A percentile compares a stretch with the other conserved stretches of the same genome.
Conservation (phyloP, 257 asterid genomes). For the Solanum bulbocastanum region DNA sequence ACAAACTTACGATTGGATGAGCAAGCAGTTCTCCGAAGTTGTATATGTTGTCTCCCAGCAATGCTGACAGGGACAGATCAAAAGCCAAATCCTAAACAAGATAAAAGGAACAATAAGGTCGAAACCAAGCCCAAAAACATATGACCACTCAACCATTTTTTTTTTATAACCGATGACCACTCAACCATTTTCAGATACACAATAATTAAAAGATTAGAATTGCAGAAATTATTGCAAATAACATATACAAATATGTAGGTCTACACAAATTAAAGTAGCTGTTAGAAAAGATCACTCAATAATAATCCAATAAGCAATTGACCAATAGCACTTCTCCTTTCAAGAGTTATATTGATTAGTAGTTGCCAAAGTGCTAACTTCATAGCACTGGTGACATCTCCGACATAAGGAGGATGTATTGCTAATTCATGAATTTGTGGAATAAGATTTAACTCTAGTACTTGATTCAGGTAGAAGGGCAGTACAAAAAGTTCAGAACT, state of each 20-base stretch:
- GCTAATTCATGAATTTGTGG: neutral
- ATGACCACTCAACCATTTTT: neutral
- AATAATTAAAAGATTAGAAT: neutral
- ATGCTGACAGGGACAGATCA: slow-evolving; percentile 15
- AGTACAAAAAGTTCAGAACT: neutral
- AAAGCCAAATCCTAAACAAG: slow-evolving; percentile 3
- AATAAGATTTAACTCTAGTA: neutral
- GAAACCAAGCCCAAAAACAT: neutral
- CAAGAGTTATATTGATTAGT: neutral
- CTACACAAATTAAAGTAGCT: neutral
- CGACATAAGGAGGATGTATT: neutral
- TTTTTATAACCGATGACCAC: neutral
- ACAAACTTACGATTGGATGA: slow-evolving; percentile 13
- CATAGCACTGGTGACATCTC: neutral
- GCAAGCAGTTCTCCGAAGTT: slow-evolving; percentile 26
- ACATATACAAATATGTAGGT: neutral
- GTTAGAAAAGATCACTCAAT: neutral
- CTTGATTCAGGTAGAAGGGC: neutral
- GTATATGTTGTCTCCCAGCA: slow-evolving; percentile 19
- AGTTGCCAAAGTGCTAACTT: neutral
- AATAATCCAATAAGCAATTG: neutral
- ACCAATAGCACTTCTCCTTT: neutral
- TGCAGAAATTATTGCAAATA: neutral
- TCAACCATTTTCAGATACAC: neutral
- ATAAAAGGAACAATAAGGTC: neutral